Conservation (phyloP, 805 yeast species). For the Naumovozyma baii region DNA sequence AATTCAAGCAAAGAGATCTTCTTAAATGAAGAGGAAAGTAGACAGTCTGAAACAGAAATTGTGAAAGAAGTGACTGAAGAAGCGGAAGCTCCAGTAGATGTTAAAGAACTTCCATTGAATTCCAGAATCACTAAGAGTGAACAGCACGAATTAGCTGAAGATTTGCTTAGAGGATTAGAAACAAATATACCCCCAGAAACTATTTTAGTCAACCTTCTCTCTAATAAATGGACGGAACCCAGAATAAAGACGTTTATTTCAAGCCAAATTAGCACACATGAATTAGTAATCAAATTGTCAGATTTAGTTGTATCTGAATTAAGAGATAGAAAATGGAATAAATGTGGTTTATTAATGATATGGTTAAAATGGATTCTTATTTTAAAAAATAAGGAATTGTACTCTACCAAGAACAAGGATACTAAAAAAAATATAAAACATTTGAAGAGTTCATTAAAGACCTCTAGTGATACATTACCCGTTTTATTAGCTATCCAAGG, state of each 20-base stretch:
- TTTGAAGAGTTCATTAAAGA: slow-evolving; percentile 47
- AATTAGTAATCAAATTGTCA: slow-evolving; percentile 36
- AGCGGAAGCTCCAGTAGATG: slow-evolving; percentile 19
- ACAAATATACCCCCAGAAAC: slow-evolving; percentile 19
- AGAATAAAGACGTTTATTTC: slow-evolving; percentile 26
- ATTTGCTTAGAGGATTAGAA: slow-evolving; percentile 25
- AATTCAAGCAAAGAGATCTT: slow-evolving; percentile 18
- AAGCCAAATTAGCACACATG: slow-evolving; percentile 33
- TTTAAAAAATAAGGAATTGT: slow-evolving; percentile 41
- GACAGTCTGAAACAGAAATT: not conserved
- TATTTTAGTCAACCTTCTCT: slow-evolving; percentile 17
- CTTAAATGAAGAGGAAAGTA: slow-evolving; percentile 17
- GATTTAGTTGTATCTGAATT: slow-evolving; percentile 39
- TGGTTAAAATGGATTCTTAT: slow-evolving; percentile 83
- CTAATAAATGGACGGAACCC: slow-evolving; percentile 23
- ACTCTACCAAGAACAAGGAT: slow-evolving; percentile 26
- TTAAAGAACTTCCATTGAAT: slow-evolving; percentile 1
- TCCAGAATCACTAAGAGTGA: slow-evolving; percentile 19
- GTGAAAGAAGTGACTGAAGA: slow-evolving; percentile 26
- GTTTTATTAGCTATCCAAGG: slow-evolving; percentile 76
- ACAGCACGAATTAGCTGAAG: slow-evolving; percentile 20
- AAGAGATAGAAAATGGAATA: slow-evolving; percentile 29
- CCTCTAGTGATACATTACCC: slow-evolving; percentile 53
- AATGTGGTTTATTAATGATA: slow-evolving; percentile 24
- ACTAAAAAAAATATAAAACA: slow-evolving; percentile 38